phyloP scores from a whole-genome alignment of 2,329 filamentous ascomycete genomes.

The Sphaceloma murrayae region DNA sequence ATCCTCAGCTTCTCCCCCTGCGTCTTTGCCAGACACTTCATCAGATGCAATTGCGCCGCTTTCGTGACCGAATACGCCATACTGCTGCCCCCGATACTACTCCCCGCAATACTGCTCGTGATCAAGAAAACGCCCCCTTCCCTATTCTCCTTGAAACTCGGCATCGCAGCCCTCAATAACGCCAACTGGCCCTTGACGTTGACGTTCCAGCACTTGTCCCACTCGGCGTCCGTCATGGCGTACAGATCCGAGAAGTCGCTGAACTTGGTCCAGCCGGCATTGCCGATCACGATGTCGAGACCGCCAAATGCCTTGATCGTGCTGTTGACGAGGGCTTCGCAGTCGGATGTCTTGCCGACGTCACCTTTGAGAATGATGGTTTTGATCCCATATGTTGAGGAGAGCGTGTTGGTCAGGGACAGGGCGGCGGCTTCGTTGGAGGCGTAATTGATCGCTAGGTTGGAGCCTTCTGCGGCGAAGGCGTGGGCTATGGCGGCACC shows the following conservation, averaged over 20 bases:
- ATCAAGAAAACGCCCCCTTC: slow-evolving; percentile 56
- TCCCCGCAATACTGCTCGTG: slow-evolving; percentile 49
- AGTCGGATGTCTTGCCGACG: slow-evolving; percentile 50
- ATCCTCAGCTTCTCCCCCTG: slow-evolving; percentile 54
- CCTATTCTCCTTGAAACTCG: slow-evolving; percentile 27
- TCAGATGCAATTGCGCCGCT: slow-evolving; percentile 58
- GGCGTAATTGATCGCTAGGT: slow-evolving; percentile 65
- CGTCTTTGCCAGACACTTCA: slow-evolving; percentile 54
- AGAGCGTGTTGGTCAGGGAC: slow-evolving; percentile 47
- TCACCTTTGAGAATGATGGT: slow-evolving; percentile 55
- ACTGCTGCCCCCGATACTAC: slow-evolving; percentile 44
- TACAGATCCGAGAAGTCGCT: slow-evolving; percentile 48
- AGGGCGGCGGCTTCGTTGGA: slow-evolving; percentile 52
- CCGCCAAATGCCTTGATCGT: slow-evolving; percentile 53
- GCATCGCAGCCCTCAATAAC: slow-evolving; percentile 48
- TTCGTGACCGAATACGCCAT: slow-evolving; percentile 72
- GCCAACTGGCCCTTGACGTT: slow-evolving; percentile 47
- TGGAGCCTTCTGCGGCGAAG: slow-evolving; percentile 59
- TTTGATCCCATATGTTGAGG: slow-evolving; percentile 42
- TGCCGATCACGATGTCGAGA: slow-evolving; percentile 69
- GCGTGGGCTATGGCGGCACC: slow-evolving; percentile 58
- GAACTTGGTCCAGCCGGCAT: slow-evolving; percentile 59
- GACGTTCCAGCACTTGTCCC: slow-evolving; percentile 56
- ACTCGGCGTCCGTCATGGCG: slow-evolving; percentile 50
- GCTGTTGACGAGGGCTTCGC: slow-evolving; percentile 49